Conservation (phyloP, 1,284 basidiomycete species). For the Cystobasidium sp. region DNA sequence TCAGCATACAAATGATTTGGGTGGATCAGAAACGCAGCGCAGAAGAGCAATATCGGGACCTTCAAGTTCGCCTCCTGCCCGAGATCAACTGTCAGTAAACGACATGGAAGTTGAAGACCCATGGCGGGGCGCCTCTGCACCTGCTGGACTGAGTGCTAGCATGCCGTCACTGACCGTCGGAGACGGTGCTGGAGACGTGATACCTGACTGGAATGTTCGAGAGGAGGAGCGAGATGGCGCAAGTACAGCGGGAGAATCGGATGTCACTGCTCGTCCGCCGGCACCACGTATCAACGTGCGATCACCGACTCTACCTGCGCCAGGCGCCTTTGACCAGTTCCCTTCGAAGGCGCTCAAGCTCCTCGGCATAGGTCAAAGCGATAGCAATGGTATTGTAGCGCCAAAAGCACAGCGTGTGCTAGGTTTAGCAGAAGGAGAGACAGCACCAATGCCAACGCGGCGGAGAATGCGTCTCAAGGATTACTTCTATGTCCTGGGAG, state of each 20-base stretch:
- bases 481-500: conserved; percentile 58
- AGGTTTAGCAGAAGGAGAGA: neutral
- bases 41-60: conserved; percentile 16
- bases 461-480: conserved; percentile 47
- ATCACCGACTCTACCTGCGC: neutral
- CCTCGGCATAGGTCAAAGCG: conserved; percentile 11
- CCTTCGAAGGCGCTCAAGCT: conserved; percentile 35
- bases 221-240: neutral
- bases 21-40: neutral
- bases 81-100: conserved; percentile 35
- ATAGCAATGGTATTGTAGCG: neutral
- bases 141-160: neutral
- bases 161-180: conserved; percentile 14
- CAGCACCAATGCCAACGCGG: neutral
- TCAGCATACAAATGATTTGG: neutral
- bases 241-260: conserved; percentile 40
- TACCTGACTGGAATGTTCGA: conserved; percentile 32
- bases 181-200: conserved; percentile 15
- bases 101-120: conserved; percentile 49
- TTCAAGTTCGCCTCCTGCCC: neutral
- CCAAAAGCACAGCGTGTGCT: conserved; percentile 41
- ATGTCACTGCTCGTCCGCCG: conserved; percentile 35
- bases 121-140: conserved; percentile 43
- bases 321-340: conserved; percentile 16
- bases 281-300: conserved; percentile 3